phyloP scores from a whole-genome alignment of 805 yeast genomes.

The Wickerhamomyces subpelliculosus region DNA sequence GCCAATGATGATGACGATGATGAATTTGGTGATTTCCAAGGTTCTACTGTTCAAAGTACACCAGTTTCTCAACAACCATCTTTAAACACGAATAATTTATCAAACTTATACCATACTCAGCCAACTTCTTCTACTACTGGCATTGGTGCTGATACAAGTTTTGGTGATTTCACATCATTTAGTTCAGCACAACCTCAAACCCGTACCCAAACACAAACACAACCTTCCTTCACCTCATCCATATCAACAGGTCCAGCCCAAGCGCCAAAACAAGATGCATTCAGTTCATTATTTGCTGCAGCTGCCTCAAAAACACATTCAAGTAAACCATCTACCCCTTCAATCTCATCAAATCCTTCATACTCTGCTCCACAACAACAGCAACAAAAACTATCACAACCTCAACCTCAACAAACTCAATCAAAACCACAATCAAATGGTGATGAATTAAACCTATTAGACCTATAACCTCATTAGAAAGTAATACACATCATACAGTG shows the following conservation, averaged over 20 bases:
- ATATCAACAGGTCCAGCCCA: conserved; percentile 31
- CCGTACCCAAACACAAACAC: too few relatives aligned
- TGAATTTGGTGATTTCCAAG: conserved; percentile 77
- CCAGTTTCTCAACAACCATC: conserved; percentile 12
- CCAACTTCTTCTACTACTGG: conserved; percentile 15
- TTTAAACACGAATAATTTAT: conserved; percentile 21
- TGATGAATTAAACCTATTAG: conserved; percentile 1
- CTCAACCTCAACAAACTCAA: background rate
- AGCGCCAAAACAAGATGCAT: conserved; percentile 53
- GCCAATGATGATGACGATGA: conserved; percentile 52
- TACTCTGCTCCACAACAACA: too few relatives aligned
- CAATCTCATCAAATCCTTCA: background rate
- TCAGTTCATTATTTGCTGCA: conserved; percentile 58
- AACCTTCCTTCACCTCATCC: conserved; percentile 13
- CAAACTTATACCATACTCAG: conserved; percentile 25
- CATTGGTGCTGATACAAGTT: conserved; percentile 8
- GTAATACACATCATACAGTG: too few relatives aligned
- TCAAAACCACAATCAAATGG: background rate
- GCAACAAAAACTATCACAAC: background rate
- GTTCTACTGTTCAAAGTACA: conserved; percentile 34
- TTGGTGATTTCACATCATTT: conserved; percentile 21
- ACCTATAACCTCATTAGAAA: background rate
- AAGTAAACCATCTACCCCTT: background rate
- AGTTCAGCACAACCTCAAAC: conserved; percentile 8
- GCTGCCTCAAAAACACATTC: conserved; percentile 43